A percentile compares a stretch with the other conserved stretches of the same genome.
Conservation (phyloP, 768 basidiomycete genomes). For the Mycena latifolia region DNA sequence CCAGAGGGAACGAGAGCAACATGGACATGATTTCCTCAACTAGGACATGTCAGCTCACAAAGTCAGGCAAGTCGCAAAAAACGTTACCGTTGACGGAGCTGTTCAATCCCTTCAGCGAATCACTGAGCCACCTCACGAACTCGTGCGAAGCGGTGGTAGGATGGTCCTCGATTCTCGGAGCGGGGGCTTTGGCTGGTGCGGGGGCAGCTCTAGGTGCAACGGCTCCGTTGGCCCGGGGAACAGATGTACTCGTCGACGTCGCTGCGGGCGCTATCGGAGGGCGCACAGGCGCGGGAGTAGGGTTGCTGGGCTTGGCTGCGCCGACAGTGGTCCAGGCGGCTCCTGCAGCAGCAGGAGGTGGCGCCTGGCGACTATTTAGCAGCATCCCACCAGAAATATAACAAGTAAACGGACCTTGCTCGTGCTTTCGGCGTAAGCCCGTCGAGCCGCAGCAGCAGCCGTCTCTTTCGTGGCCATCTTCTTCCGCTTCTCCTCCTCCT, state of each 20-base stretch:
- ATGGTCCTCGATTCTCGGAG: conserved; percentile 69
- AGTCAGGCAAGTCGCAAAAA: neutral
- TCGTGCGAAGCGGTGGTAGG: conserved; percentile 84
- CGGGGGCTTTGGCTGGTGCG: conserved; percentile 48
- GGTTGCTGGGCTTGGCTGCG: conserved; percentile 62
- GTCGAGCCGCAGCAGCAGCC: conserved; percentile 67
- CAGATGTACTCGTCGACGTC: conserved; percentile 44
- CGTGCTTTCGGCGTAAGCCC: conserved; percentile 85
- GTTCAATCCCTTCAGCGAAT: conserved; percentile 85
- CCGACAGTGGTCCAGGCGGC: conserved; percentile 93
- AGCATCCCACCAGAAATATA: conserved; percentile 21
- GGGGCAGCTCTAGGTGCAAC: conserved; percentile 50
- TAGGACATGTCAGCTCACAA: conserved; percentile 44
- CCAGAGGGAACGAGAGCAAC: conserved; percentile 94
- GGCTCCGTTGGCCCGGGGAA: conserved; percentile 53
- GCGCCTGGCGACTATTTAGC: conserved; percentile 43
- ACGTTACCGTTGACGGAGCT: conserved; percentile 76
- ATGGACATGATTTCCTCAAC: conserved; percentile 98
- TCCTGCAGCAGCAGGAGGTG: conserved; percentile 47
- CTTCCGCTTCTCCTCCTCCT: conserved; percentile 94
- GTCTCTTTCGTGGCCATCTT: conserved; percentile 71
- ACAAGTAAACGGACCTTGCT: conserved; percentile 66
- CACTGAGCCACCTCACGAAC: conserved; percentile 92
- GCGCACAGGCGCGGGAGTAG: conserved; percentile 50
- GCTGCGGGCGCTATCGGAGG: conserved; percentile 49